Conservation (phyloP, 2,329 filamentous ascomycete species). For the Tolypocladium paradoxum region DNA sequence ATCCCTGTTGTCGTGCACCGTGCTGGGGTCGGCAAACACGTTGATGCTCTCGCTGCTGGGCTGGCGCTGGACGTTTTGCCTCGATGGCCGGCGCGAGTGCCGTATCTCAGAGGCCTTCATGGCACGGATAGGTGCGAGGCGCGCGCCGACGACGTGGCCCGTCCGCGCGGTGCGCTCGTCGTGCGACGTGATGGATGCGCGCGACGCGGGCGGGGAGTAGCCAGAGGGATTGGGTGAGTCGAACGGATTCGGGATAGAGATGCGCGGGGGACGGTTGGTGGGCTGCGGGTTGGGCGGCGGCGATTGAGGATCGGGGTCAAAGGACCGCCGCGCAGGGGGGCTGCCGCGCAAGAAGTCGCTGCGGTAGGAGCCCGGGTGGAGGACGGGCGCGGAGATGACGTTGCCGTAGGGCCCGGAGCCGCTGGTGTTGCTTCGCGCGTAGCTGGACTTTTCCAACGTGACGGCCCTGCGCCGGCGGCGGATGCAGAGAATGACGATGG, state of each 20-base stretch:
- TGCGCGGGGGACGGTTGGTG: conserved; percentile 5
- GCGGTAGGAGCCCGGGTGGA: conserved; percentile 30
- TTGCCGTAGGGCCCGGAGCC: conserved; percentile 20
- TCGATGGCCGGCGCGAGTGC: conserved; percentile 14
- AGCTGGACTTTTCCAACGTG: conserved; percentile 8
- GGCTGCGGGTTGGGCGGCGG: conserved; percentile 2
- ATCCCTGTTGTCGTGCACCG: conserved; percentile 17
- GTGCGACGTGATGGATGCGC: conserved; percentile 11
- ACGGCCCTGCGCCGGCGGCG: conserved; percentile 15
- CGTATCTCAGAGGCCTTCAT: conserved; percentile 21
- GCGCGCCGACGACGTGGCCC: conserved; percentile 14
- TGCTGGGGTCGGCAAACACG: conserved; percentile 38
- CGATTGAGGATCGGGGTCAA: neutral
- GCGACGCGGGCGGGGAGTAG: conserved; percentile 8
- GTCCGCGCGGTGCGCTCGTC: conserved; percentile 15
- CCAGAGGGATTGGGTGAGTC: conserved; percentile 19
- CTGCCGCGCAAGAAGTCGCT: conserved; percentile 44
- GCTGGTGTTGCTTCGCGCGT: conserved; percentile 7
- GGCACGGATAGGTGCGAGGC: conserved; percentile 25
- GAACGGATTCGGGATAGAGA: conserved; percentile 26
- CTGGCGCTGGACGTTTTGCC: conserved; percentile 27
- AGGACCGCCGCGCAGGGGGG: conserved; percentile 4
- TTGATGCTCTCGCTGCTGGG: conserved; percentile 40
- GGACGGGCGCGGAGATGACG: conserved; percentile 48
- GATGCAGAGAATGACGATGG: conserved; percentile 29